A percentile compares a stretch with the other conserved stretches of the same genome.
Conservation (phyloP, 441 rosid genomes). For the Populus hybrid region DNA sequence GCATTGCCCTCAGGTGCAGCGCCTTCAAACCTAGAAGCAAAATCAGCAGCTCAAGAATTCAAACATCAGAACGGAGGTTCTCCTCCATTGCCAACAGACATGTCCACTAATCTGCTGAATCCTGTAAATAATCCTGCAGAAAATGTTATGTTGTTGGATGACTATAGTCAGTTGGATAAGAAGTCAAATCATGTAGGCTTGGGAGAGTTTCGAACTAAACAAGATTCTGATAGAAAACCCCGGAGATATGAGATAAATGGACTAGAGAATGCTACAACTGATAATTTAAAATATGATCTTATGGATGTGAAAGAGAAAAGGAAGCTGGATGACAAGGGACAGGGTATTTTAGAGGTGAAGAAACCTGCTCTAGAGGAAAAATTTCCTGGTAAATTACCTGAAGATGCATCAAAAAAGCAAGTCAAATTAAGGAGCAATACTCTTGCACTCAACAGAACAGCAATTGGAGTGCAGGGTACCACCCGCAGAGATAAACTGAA, state of each 20-base stretch:
- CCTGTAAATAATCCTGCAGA: conserved; percentile 14
- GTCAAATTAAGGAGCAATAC: conserved; percentile 49
- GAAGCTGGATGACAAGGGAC: conserved; percentile 30
- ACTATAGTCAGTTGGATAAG: conserved; percentile 15
- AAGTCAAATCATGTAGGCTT: conserved; percentile 15
- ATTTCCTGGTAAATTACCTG: conserved; percentile 29
- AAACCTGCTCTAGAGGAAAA: conserved; percentile 37
- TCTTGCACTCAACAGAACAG: conserved; percentile 44
- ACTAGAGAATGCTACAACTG: conserved; percentile 23
- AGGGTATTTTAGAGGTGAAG: conserved; percentile 26
- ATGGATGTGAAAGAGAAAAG: conserved; percentile 25
- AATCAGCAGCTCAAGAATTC: conserved; percentile 19
- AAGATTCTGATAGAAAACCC: conserved; percentile 20
- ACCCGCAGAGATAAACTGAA: conserved; percentile 45
- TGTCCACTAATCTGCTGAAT: conserved; percentile 18
- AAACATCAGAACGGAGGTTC: conserved; percentile 22
- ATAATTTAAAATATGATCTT: conserved; percentile 14
- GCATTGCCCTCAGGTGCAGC: conserved; percentile 16
- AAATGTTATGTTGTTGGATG: conserved; percentile 19
- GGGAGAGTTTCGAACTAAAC: conserved; percentile 15
- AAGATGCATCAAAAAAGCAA: conserved; percentile 42
- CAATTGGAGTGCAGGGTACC: conserved; percentile 42
- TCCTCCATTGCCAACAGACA: conserved; percentile 19
- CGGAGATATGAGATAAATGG: conserved; percentile 24
- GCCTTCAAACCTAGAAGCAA: conserved; percentile 18